A percentile compares a stretch with the other conserved stretches of the same genome.
Conservation (phyloP, 257 asterid genomes). For the Solanum rostratum region DNA sequence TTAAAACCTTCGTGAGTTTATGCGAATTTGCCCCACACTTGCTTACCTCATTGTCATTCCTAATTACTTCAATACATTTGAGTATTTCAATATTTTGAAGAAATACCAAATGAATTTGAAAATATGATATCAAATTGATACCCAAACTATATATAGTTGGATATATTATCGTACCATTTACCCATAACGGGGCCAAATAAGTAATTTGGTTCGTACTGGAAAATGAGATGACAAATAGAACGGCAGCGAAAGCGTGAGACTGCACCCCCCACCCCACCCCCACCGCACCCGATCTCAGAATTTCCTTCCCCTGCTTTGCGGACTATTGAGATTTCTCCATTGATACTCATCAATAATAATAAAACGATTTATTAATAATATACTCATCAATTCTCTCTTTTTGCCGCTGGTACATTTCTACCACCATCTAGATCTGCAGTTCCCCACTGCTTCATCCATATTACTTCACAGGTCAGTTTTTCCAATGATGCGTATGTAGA, state of each 20-base stretch:
- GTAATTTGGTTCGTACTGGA: neutral
- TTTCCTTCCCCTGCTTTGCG: neutral
- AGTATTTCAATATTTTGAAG: too few relatives aligned
- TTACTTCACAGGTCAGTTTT: neutral
- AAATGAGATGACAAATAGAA: neutral
- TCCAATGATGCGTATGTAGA: neutral
- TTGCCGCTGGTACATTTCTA: neutral
- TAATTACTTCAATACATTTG: too few relatives aligned
- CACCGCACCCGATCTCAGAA: neutral
- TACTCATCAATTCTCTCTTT: neutral
- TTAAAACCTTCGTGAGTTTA: too few relatives aligned
- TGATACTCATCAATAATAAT: neutral
- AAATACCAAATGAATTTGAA: too few relatives aligned
- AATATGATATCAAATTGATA: too few relatives aligned
- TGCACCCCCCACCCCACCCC: neutral
- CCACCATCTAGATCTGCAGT: neutral
- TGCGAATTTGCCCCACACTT: too few relatives aligned
- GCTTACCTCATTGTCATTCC: too few relatives aligned
- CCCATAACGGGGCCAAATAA: too few relatives aligned
- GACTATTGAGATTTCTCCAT: neutral
- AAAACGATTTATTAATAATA: neutral
- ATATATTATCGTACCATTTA: too few relatives aligned
- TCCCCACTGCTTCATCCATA: constrained; percentile 1
- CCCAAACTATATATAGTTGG: too few relatives aligned
- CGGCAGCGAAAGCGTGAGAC: neutral